Evolutionary conservation across 805 yeast species (phyloP).

Genomic region (Debaryomyces hansenii): DNA sequence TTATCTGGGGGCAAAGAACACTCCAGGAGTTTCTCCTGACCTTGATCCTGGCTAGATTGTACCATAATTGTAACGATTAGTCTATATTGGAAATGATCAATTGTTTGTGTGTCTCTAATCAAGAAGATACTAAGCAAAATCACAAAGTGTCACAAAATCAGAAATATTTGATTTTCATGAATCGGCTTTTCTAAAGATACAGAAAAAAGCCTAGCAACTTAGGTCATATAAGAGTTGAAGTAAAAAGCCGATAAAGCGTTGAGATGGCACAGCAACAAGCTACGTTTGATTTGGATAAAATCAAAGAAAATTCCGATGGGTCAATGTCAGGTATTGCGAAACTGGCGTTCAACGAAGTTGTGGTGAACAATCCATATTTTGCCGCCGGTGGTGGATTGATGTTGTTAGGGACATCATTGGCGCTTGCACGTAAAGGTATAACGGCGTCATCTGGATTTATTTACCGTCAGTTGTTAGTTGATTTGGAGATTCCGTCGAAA

Average conservation of each 20-base stretch:
- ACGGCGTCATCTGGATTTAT: conserved; percentile 62
- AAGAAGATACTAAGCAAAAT: not conserved
- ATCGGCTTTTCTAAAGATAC: too few relatives aligned
- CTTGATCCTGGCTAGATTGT: not conserved
- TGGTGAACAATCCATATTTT: conserved; percentile 84
- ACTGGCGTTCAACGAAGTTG: conserved; percentile 50
- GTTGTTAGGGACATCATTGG: conserved; percentile 89
- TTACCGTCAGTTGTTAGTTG: conserved; percentile 83
- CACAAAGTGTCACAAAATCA: not conserved
- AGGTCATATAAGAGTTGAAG: not conserved
- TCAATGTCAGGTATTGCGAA: conserved; percentile 30
- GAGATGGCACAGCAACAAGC: not conserved
- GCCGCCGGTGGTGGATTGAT: conserved; percentile 98
- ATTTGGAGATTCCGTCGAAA: conserved; percentile 87
- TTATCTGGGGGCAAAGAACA: not conserved
- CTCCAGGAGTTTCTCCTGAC: not conserved
- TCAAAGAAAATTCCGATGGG: conserved; percentile 39
- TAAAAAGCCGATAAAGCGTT: not conserved
- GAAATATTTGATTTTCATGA: too few relatives aligned
- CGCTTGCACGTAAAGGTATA: conserved; percentile 70
- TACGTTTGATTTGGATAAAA: conserved; percentile 34
- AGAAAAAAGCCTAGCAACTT: not conserved
- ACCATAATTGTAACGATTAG: not conserved
- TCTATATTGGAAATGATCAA: not conserved
- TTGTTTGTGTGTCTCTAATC: not conserved